These are phyloP conservation scores for Apiotrichum montevideense DNA, from an alignment of 1,284 basidiomycete genomes.

Conservation along the genomic window DNA sequence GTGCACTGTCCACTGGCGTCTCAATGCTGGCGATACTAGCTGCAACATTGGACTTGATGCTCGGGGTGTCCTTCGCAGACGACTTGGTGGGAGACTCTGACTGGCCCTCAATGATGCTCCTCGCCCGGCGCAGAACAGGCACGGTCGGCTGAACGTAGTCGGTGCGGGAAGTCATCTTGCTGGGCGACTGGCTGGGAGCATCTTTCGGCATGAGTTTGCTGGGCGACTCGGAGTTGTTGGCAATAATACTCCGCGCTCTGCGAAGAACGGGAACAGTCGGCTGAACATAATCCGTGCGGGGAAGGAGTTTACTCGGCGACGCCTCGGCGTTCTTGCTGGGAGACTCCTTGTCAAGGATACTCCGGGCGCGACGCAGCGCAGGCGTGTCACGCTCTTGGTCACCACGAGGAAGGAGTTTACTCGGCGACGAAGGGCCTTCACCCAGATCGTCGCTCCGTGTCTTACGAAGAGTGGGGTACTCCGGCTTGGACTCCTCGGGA, in stretches of 20 bases:
- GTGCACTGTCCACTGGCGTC: neutral
- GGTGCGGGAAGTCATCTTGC: neutral
- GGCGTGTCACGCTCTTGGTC: too few species aligned
- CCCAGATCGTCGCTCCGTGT: conserved; percentile 8
- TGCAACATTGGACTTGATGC: neutral
- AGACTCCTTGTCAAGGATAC: too few species aligned
- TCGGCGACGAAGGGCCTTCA: neutral
- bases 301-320: neutral
- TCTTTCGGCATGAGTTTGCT: neutral
- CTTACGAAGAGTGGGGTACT: conserved; percentile 9
- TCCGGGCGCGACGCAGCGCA: too few species aligned
- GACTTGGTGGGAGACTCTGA: neutral
- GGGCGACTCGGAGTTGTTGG: neutral
- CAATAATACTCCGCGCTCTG: conserved; percentile 6
- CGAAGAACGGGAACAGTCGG: conserved; percentile 1
- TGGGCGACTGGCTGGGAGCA: neutral
- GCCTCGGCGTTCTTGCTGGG: too few species aligned
- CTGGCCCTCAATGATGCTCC: conserved; percentile 1
- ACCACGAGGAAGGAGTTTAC: neutral
- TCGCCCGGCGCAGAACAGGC: neutral
- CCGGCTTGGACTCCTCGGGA: conserved; percentile 1
- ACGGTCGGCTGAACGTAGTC: neutral
- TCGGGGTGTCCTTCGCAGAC: neutral
- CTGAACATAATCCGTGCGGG: neutral
- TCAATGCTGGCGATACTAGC: conserved; percentile 1